phyloP scores from a whole-genome alignment of 148 eudicot species.

The Hydrangea macrophylla region DNA sequence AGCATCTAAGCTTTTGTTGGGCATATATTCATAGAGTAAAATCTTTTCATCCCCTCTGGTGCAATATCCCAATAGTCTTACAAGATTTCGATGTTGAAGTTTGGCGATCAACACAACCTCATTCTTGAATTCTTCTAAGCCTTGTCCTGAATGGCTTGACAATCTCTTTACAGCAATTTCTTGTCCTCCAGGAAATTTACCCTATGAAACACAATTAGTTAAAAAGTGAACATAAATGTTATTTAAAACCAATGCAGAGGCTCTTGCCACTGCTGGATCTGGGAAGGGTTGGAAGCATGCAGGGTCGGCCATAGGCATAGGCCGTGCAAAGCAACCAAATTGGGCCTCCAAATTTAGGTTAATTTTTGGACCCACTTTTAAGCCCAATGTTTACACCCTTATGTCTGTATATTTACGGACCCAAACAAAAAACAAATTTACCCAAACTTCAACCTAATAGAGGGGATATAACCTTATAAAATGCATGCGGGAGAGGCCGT shows the following conservation, averaged over 20 bases:
- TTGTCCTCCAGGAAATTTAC: constrained; percentile 13
- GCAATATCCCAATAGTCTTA: constrained; percentile 22
- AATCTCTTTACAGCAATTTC: constrained; percentile 27
- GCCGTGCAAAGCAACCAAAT: too few relatives aligned
- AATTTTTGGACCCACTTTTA: too few relatives aligned
- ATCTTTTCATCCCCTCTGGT: constrained; percentile 20
- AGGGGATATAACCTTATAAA: too few relatives aligned
- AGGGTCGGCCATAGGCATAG: too few relatives aligned
- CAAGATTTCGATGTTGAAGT: constrained; percentile 27
- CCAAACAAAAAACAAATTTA: neutral
- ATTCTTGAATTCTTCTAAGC: constrained; percentile 19
- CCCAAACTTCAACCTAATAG: too few relatives aligned
- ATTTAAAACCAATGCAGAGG: too few relatives aligned
- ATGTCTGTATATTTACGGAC: neutral
- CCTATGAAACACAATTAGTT: neutral
- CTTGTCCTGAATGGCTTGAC: constrained; percentile 24
- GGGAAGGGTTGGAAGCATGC: too few relatives aligned
- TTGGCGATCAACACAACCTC: constrained; percentile 21
- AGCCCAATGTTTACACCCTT: too few relatives aligned
- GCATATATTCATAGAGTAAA: constrained; percentile 25
- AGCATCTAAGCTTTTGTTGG: constrained; percentile 15
- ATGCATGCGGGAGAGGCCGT: too few relatives aligned
- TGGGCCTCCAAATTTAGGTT: too few relatives aligned
- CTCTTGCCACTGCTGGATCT: too few relatives aligned
- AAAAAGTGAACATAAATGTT: too few relatives aligned